Evolutionary conservation across 768 basidiomycete genomes (phyloP).

Genomic region (Phylloporus scabripes): DNA sequence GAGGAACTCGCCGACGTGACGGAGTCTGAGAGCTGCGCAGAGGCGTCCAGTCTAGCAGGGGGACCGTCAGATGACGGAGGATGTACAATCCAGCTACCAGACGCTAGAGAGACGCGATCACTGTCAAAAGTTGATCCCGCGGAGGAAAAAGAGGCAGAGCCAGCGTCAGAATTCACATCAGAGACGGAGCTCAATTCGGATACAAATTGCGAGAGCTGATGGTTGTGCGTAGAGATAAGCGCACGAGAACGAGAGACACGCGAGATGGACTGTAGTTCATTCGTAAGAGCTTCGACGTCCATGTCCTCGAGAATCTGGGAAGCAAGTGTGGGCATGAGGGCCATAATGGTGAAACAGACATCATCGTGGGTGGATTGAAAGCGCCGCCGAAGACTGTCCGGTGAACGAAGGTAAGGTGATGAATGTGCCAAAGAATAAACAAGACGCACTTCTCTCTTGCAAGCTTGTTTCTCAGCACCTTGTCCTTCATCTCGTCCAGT

Average conservation of each 20-base stretch:
- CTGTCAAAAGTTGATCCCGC: constrained; percentile 36
- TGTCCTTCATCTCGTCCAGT: constrained; percentile 61
- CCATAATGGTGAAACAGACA: constrained; percentile 67
- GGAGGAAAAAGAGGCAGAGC: constrained; percentile 35
- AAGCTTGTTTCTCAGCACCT: constrained; percentile 51
- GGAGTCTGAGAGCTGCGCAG: constrained; percentile 36
- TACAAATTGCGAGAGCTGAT: constrained; percentile 28
- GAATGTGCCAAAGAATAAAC: background rate
- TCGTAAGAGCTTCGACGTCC: constrained; percentile 69
- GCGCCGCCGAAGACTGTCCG: constrained; percentile 56
- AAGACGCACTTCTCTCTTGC: constrained; percentile 52
- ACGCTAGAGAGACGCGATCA: constrained; percentile 33
- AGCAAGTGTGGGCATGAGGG: constrained; percentile 61
- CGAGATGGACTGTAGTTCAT: constrained; percentile 45
- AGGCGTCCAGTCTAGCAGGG: constrained; percentile 3
- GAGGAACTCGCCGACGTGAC: constrained; percentile 36
- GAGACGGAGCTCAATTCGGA: constrained; percentile 34
- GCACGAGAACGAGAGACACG: constrained; percentile 27
- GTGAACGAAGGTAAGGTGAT: constrained; percentile 2
- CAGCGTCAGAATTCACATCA: constrained; percentile 42
- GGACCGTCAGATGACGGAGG: constrained; percentile 22
- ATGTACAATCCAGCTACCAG: constrained; percentile 43
- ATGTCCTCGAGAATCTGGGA: constrained; percentile 62
- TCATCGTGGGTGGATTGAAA: constrained; percentile 77
- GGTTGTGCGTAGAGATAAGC: constrained; percentile 6